phyloP scores from a whole-genome alignment of 2,329 filamentous ascomycete genomes.

The Pseudocercospora fijiensis region DNA sequence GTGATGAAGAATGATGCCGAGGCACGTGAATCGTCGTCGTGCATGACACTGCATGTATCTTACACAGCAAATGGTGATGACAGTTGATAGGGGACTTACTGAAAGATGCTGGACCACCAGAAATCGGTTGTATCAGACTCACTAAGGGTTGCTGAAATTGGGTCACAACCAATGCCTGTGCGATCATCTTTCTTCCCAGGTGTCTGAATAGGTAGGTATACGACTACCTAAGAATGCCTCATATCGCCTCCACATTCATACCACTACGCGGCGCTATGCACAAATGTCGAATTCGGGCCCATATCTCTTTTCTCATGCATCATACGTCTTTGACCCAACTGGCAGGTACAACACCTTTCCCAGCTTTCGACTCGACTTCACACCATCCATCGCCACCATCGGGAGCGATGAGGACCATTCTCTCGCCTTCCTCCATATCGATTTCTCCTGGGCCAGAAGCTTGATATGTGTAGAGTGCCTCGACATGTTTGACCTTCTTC shows the following conservation, averaged over 20 bases:
- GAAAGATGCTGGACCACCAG: background rate
- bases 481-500: slow-evolving; percentile 90
- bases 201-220: background rate
- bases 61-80: background rate
- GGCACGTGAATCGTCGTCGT: background rate
- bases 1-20: slow-evolving; percentile 13
- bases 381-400: slow-evolving; percentile 94
- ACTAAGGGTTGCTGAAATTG: no score
- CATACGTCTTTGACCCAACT: slow-evolving; percentile 80
- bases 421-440: slow-evolving; percentile 86
- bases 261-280: background rate
- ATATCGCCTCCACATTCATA: background rate
- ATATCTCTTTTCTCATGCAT: background rate
- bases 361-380: slow-evolving; percentile 79
- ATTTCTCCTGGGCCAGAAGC: slow-evolving; percentile 84
- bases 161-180: background rate
- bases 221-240: background rate
- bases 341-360: slow-evolving; percentile 85
- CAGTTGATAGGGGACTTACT: background rate
- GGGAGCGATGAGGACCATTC: slow-evolving; percentile 82
- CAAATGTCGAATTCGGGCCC: background rate
- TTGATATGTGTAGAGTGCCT: slow-evolving; percentile 88
- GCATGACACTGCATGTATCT: background rate
- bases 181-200: background rate
- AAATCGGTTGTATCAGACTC: no score